Conservation (phyloP, 2,329 filamentous ascomycete genomes). For the Metarhizium anisopliae region DNA sequence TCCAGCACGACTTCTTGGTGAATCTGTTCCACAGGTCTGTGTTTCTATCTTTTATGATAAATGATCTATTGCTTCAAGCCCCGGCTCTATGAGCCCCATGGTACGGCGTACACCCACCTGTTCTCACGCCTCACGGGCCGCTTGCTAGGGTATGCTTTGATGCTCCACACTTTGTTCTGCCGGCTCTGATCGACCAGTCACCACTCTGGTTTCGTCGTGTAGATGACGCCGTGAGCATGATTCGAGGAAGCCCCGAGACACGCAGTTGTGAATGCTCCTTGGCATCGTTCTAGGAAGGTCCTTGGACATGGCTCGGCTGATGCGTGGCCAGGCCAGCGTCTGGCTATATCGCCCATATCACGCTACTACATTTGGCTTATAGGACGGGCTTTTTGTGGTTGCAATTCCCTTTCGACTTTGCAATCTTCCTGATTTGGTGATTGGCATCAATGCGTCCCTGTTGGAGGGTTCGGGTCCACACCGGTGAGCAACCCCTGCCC, state of each 20-base stretch:
- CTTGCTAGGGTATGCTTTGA: background rate
- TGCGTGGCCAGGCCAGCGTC: background rate
- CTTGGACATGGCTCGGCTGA: background rate
- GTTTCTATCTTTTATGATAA: constrained; percentile 21
- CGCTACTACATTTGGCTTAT: background rate
- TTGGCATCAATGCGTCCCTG: background rate
- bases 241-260: background rate
- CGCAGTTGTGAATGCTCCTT: background rate
- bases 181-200: background rate
- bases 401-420: background rate
- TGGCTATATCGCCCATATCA: background rate
- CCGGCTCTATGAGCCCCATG: background rate
- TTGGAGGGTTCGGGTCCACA: background rate
- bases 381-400: background rate
- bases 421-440: background rate
- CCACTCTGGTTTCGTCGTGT: too few relatives aligned
- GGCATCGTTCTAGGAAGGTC: background rate
- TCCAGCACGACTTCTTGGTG: background rate
- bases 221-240: background rate
- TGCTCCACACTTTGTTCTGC: background rate
- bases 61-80: constrained; percentile 14
- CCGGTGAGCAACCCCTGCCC: background rate
- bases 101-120: background rate
- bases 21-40: background rate
- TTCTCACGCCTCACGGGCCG: constrained; percentile 1